Evolutionary conservation across 176 grass and related monocot species (phyloP), one percentile per base, ranked within the genome.

Genomic region (Bothriochloa decipiens): DNA sequence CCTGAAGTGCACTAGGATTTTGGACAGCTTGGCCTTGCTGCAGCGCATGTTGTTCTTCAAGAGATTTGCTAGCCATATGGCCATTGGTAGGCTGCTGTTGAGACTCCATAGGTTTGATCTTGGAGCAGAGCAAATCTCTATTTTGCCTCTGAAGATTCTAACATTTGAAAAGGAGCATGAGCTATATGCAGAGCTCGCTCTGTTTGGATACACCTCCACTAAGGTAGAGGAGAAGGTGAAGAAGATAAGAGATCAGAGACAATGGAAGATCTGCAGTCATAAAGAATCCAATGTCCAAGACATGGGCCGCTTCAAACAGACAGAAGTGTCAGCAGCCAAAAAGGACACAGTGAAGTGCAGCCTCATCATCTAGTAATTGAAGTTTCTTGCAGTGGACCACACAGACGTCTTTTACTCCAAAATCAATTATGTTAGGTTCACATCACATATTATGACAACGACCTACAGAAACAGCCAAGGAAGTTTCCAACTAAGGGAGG

Each of bases 21-120:
- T 74, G 68, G 16, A 25, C 68, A 41, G 17, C 18, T 32, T 55
- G 57, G 60, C 7, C 55, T 49, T 47, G 27, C 10, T 76, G 18
- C 25, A 1, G 22, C 12, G 8, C 23, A 20, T 35, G 33, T 33
- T 70, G 55, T 18, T 73, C 42, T 3, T 4, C 16, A 13, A 22
- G 1, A 5, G 55, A 11, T 22, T 60, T 49, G 61, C 18, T 25
- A 55, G 25, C 13, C 5, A 37, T 45, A 78, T 53, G 33, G 57
- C 3, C 43, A 66, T 45, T 74, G 81, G 4, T 55, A 47, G n/a
- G 65, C n/a, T 63, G 66, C 66, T 53, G 53, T 72, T 8, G 13
- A 23, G 74, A 40, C 17, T 13, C 75, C 86, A 88, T 88, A 17
- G 80, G 39, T 32, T 39, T 50, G 68, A 80, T 42, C 40, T 73